Base-by-base conservation (phyloP, 2,329 filamentous ascomycete species). In the Ciborinia camelliae region DNA sequence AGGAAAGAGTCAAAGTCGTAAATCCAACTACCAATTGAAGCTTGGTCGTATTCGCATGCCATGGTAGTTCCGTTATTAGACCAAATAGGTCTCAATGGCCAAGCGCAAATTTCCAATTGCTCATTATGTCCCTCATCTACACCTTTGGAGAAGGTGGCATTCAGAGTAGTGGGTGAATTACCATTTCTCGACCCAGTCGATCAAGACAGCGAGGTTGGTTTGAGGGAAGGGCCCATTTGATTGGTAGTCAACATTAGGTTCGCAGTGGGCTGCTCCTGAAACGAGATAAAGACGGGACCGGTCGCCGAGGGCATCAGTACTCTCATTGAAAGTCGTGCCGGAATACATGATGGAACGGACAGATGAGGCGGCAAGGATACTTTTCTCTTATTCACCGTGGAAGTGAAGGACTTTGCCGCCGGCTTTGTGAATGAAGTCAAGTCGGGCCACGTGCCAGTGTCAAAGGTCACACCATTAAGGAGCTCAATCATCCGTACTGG, bases 151-250 rank as follows among this genome's bases (percentile, higher is more conserved):
- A 45, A 1, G 14, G 77, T 79, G 12, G 76, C 75, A 67, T 79
- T 79, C 23, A 80, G 73, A 2, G 71, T 72, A 7, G 61, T 53
- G 2, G 77, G 77, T 65, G 68, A 70, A 23, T 75, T 68, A 23
- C 73, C 88, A n/a, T 67, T 90, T 90, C 68, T 82, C 83, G 10
- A 91, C 78, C 70, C 81, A 90, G 71, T 90, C 86, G 72, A 91
- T 90, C n/a, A 86, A 85, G 2, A 86, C 90, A 2, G 87, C 85
- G 74, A 90, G 85, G 51, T 90, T 87, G 7, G 86, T 86, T 68
- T 85, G 80, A 20, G 65, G 68, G 59, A 65, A 70, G 1, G 66
- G 65, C 7, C 66, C 68, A 26, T 39, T 61, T 0, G 79, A 79
- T 73, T 81, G 78, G 1, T 79, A 73, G 4, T n/a, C n/a, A n/a